Conservation (phyloP, 2,329 filamentous ascomycete species). For the Clarireedia monteithiana region DNA sequence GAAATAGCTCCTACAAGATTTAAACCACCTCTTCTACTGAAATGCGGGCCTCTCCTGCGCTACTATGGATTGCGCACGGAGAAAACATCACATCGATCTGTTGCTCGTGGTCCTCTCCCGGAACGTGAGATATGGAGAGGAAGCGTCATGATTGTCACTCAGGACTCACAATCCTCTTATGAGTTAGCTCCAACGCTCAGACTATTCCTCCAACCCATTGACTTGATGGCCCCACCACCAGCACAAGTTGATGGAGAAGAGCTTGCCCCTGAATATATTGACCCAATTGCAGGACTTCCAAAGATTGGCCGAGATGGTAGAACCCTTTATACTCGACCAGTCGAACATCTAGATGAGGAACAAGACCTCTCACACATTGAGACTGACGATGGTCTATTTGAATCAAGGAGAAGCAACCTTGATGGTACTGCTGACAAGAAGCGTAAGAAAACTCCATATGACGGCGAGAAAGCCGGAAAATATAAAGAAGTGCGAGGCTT, state of each 20-base stretch:
- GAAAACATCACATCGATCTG: constrained; percentile 33
- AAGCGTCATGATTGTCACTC: constrained; percentile 90
- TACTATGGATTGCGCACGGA: constrained; percentile 78
- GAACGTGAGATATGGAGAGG: constrained; percentile 86
- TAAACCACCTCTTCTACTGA: constrained; percentile 74
- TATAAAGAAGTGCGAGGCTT: constrained; percentile 78
- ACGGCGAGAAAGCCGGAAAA: constrained; percentile 75
- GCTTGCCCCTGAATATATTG: constrained; percentile 74
- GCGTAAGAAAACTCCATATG: constrained; percentile 49
- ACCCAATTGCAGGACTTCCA: constrained; percentile 79
- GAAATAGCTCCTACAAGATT: constrained; percentile 56
- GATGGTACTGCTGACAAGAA: constrained; percentile 40
- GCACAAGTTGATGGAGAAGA: constrained; percentile 56
- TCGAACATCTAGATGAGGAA: constrained; percentile 75
- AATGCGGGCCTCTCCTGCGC: constrained; percentile 82
- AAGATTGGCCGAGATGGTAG: constrained; percentile 80
- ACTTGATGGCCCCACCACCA: constrained; percentile 72
- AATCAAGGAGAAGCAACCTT: constrained; percentile 50
- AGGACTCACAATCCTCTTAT: constrained; percentile 77
- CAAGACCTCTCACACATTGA: constrained; percentile 74
- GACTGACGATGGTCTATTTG: constrained; percentile 76
- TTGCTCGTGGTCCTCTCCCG: constrained; percentile 26
- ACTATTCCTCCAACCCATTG: constrained; percentile 80
- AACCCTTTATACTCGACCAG: constrained; percentile 79
- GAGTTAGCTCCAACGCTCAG: constrained; percentile 72